Conservation (phyloP, 139 green algal genomes). For the Coccomyxa sp. region DNA sequence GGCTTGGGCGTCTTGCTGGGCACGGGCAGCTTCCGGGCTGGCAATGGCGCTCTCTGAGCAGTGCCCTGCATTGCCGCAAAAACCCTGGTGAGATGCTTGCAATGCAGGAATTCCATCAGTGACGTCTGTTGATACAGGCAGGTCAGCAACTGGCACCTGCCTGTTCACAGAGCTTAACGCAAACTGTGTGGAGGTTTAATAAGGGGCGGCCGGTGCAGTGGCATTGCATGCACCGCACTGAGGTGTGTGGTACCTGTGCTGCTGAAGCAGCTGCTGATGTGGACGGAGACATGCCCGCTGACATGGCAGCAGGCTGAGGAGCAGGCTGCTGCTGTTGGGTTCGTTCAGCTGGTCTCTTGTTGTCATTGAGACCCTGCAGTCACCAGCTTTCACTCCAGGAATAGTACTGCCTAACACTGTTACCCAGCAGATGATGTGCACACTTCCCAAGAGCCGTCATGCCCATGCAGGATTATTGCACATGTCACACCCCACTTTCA, state of each 20-base stretch:
- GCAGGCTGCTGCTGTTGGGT: no score
- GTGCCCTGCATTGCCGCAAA: not conserved
- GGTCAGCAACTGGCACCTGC: not conserved
- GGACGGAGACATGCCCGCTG: not conserved
- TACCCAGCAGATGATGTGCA: no score
- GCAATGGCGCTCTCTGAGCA: not conserved
- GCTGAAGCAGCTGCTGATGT: conserved; percentile 13
- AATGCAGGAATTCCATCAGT: not conserved
- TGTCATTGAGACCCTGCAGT: no score
- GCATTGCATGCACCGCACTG: no score
- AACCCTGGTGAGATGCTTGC: not conserved
- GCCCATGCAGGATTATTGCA: no score
- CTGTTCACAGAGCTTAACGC: no score
- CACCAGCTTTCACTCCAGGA: no score
- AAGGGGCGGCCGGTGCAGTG: not conserved
- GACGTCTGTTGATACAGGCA: not conserved
- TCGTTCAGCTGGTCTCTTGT: no score
- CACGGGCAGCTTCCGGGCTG: not conserved
- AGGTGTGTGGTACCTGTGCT: not conserved
- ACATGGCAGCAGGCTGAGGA: not conserved
- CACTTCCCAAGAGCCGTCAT: no score
- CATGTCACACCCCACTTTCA: no score
- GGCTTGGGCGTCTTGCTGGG: not conserved
- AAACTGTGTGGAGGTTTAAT: no score
- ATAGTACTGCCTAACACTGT: no score